Evolutionary conservation across 2,329 filamentous ascomycete species (phyloP).

Genomic region (Grosmannia serpens): DNA sequence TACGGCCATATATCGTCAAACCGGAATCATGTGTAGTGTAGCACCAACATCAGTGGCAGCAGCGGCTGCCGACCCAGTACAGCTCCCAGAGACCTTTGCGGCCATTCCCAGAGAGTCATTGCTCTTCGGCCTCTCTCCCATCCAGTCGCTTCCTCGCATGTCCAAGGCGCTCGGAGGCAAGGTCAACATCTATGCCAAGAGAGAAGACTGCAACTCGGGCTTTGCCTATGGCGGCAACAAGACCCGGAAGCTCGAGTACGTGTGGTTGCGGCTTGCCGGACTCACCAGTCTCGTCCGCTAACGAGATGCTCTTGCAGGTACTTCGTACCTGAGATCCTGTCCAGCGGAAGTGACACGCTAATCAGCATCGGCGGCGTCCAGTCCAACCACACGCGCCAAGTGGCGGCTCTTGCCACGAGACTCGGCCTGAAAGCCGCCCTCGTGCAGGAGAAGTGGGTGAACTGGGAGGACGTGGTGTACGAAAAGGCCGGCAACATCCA

Average conservation of each 20-base stretch:
- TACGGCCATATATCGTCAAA: background rate
- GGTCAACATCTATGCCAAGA: slow-evolving; percentile 57
- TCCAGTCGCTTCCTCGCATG: slow-evolving; percentile 55
- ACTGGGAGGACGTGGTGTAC: slow-evolving; percentile 47
- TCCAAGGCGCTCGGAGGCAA: slow-evolving; percentile 46
- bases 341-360: slow-evolving; percentile 46
- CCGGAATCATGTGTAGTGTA: background rate
- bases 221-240: slow-evolving; percentile 61
- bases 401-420: slow-evolving; percentile 49
- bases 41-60: background rate
- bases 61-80: slow-evolving; percentile 3
- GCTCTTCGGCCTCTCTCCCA: slow-evolving; percentile 57
- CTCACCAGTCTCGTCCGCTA: background rate
- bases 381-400: slow-evolving; percentile 58
- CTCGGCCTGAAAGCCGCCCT: slow-evolving; percentile 44
- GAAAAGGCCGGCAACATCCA: slow-evolving; percentile 60
- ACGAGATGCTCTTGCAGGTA: slow-evolving; percentile 29
- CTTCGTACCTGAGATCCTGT: slow-evolving; percentile 50
- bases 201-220: slow-evolving; percentile 59
- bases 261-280: background rate
- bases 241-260: slow-evolving; percentile 53
- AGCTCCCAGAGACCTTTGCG: slow-evolving; percentile 48
- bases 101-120: slow-evolving; percentile 50
- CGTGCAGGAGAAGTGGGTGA: slow-evolving; percentile 59
- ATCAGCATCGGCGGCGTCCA: slow-evolving; percentile 58